Evolutionary conservation across 2,329 filamentous ascomycete genomes (phyloP).

Genomic region (Sclerotinia subarctica): DNA sequence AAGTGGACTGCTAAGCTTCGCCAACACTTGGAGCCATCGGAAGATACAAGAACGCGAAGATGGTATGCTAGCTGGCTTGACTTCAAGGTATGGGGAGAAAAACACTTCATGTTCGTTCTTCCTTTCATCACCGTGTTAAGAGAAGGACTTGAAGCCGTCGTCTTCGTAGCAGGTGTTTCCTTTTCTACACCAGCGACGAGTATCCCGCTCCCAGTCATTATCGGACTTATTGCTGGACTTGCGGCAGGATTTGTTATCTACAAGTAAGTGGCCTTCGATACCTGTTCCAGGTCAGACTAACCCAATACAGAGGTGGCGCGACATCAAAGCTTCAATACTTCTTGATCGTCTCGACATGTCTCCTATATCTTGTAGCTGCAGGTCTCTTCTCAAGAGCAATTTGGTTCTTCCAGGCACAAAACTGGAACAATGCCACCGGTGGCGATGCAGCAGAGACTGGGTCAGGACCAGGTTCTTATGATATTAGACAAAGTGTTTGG

Average conservation of each 20-base stretch:
- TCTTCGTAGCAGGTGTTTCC: conserved; percentile 82
- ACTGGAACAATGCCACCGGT: conserved; percentile 53
- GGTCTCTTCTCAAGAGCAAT: conserved; percentile 76
- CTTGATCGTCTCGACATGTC: conserved; percentile 76
- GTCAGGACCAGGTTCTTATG: conserved; percentile 70
- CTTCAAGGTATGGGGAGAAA: conserved; percentile 65
- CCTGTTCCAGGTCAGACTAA: conserved; percentile 17
- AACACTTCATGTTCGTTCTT: conserved; percentile 81
- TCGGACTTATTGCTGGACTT: conserved; percentile 65
- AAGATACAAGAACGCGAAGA: conserved; percentile 33
- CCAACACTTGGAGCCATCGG: conserved; percentile 55
- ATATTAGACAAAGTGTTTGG: conserved; percentile 76
- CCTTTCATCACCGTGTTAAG: conserved; percentile 86
- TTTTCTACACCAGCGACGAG: conserved; percentile 71
- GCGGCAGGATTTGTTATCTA: conserved; percentile 73
- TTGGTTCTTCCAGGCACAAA: conserved; percentile 69
- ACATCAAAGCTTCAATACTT: conserved; percentile 69
- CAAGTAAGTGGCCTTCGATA: conserved; percentile 52
- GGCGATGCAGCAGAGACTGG: conserved; percentile 59
- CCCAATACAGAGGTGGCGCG: conserved; percentile 53
- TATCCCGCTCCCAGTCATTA: conserved; percentile 73
- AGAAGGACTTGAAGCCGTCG: conserved; percentile 80
- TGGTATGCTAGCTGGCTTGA: conserved; percentile 40
- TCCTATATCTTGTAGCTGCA: conserved; percentile 80
- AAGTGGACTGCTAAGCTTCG: conserved; percentile 86